phyloP scores from a whole-genome alignment of 2,329 filamentous ascomycete species.

The Mycosphaerella sp. region DNA sequence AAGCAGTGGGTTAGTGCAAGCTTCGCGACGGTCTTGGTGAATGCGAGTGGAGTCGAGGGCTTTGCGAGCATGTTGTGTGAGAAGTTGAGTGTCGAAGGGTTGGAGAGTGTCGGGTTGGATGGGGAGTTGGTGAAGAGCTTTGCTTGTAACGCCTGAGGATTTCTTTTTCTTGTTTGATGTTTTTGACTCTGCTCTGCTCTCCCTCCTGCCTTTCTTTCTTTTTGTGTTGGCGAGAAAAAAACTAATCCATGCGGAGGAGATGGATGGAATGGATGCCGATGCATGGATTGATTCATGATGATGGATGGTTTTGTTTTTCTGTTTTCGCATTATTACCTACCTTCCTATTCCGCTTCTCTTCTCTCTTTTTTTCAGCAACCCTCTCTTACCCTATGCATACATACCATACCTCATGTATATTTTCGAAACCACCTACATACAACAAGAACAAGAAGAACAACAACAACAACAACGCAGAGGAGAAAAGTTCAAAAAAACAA shows the following conservation, averaged over 20 bases:
- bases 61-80: conserved; percentile 21
- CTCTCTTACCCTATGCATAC: too few relatives aligned
- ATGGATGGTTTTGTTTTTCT: too few relatives aligned
- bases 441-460: too few relatives aligned
- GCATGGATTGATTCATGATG: too few relatives aligned
- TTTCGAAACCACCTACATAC: too few relatives aligned
- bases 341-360: not conserved
- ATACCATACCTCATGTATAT: too few relatives aligned
- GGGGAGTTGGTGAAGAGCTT: conserved; percentile 15
- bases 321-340: too few relatives aligned
- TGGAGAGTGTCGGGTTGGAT: conserved; percentile 24
- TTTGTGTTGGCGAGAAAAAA: not conserved
- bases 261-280: too few relatives aligned
- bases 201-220: not conserved
- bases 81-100: conserved; percentile 16
- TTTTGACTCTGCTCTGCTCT: not conserved
- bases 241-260: too few relatives aligned
- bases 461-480: too few relatives aligned
- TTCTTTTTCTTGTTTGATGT: not conserved
- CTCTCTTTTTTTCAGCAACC: not conserved
- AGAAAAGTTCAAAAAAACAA: too few relatives aligned
- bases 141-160: conserved; percentile 11
- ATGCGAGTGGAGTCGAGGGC: conserved; percentile 18
- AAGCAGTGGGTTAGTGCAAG: conserved; percentile 16
- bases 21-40: conserved; percentile 20